Evolutionary conservation across 345 rosid species (phyloP), one percentile per base, ranked within the genome.

Genomic region (Schrenkiella parvula): DNA sequence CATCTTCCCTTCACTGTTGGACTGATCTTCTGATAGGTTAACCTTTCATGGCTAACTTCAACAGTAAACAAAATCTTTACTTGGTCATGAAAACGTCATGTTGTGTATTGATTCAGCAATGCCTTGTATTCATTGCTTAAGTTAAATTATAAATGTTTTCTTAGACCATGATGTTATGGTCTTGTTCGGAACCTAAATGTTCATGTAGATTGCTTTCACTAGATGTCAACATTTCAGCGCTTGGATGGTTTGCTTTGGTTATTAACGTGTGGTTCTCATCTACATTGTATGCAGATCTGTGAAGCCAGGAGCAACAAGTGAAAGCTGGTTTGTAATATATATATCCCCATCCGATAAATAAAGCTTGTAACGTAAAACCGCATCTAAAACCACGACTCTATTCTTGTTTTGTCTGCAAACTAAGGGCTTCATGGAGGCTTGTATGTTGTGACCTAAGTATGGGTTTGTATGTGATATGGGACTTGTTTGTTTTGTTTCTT

Each of bases 351-450:
- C 4, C 13, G 39, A 14, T 43, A 31, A 74, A 59, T 51, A 51
- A 59, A 17, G 73, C 48, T 67, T 74, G 68, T 67, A 50, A 58
- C 67, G 73, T 68, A 60, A 74, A 65, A 73, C 41, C 15, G 41
- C 50, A 43, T 34, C 46, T 55, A 64, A n/a, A 28, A 66, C 68
- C 39, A 74, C 63, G 38, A 50, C 66, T 67, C 17, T 60, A 51
- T 51, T 43, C 54, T 25, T 71, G 41, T 52, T 19, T 38, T 62
- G 23, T 67, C 67, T 50, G 46, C 56, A 68, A 59, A 52, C 50
- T 17, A 74, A 50, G 55, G 21, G 68, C 28, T 67, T 50, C 38
- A 67, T 51, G 46, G 64, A 54, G 26, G 64, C 70, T 43, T 68
- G 79, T 42, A 48, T 58, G 22, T 58, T 59, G 44, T 59, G 54